These are phyloP conservation scores for Dacryopinax spathularia DNA, from an alignment of 768 basidiomycete species.

Conservation along the genomic window DNA sequence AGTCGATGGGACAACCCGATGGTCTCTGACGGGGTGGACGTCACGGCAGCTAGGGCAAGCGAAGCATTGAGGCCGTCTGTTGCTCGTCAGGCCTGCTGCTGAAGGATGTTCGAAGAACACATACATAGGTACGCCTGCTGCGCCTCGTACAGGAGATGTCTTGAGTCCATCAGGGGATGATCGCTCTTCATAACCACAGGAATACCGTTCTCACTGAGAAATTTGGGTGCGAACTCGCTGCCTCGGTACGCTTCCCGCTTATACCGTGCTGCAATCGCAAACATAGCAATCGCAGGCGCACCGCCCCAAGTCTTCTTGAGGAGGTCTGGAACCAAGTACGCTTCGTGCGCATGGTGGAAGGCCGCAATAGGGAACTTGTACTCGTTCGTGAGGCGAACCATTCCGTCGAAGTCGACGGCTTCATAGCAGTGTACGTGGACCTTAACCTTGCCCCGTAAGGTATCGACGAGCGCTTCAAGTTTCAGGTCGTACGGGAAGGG, in stretches of 20 bases:
- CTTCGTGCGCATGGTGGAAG: constrained; percentile 68
- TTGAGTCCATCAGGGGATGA: constrained; percentile 46
- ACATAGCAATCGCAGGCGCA: constrained; percentile 58
- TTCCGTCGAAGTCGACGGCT: constrained; percentile 54
- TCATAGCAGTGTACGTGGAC: constrained; percentile 51
- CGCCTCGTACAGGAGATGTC: constrained; percentile 69
- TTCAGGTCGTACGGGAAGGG: constrained; percentile 50
- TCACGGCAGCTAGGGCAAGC: constrained; percentile 56
- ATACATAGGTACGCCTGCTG: constrained; percentile 40
- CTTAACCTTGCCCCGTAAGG: constrained; percentile 60
- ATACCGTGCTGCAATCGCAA: constrained; percentile 46
- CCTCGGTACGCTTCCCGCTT: constrained; percentile 74
- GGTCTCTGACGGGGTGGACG: constrained; percentile 51
- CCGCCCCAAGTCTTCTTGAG: constrained; percentile 62
- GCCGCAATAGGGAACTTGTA: constrained; percentile 64
- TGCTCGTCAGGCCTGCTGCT: constrained; percentile 10
- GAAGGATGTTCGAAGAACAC: background rate
- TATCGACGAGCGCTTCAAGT: constrained; percentile 58
- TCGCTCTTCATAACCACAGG: constrained; percentile 53
- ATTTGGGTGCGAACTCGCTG: constrained; percentile 64
- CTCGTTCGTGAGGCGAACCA: constrained; percentile 65
- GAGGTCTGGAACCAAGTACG: constrained; percentile 64
- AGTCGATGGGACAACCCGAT: constrained; percentile 64
- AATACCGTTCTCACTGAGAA: constrained; percentile 54
- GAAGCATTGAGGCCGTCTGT: constrained; percentile 53